Conservation (phyloP, 257 asterid genomes). For the Mentha longifolia region DNA sequence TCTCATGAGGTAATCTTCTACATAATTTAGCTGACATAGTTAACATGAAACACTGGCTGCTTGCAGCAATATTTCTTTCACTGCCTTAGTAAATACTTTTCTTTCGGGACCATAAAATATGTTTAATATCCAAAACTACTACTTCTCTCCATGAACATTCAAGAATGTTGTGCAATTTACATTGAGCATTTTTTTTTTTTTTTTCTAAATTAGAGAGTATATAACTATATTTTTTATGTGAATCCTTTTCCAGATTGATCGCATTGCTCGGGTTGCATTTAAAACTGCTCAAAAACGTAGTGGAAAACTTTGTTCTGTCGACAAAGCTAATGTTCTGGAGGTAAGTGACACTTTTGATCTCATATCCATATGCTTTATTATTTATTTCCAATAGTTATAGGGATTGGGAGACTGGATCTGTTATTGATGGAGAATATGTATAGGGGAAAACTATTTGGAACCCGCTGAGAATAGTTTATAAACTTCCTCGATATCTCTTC, state of each 20-base stretch:
- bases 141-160: not conserved
- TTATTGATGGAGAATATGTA: no score
- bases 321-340: constrained; percentile 99
- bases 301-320: constrained; percentile 95
- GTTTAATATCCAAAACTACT: not conserved
- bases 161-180: constrained; percentile 8
- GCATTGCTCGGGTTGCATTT: constrained; percentile 96
- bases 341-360: constrained; percentile 37
- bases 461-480: not conserved
- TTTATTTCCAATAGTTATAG: not conserved
- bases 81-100: not conserved
- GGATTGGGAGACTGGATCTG: no score
- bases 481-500: not conserved
- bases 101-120: not conserved
- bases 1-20: constrained; percentile 65
- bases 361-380: constrained; percentile 1
- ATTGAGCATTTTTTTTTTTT: not conserved
- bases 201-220: constrained; percentile 18
- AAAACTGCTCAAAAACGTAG: constrained; percentile 89
- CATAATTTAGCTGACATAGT: not conserved
- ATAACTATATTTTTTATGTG: constrained; percentile 16
- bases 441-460: not conserved
- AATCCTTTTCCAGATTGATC: constrained; percentile 71
- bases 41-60: not conserved
- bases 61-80: not conserved